Evolutionary conservation across 176 grass and related monocot genomes (phyloP).

Genomic region (Eragrostis curvula): DNA sequence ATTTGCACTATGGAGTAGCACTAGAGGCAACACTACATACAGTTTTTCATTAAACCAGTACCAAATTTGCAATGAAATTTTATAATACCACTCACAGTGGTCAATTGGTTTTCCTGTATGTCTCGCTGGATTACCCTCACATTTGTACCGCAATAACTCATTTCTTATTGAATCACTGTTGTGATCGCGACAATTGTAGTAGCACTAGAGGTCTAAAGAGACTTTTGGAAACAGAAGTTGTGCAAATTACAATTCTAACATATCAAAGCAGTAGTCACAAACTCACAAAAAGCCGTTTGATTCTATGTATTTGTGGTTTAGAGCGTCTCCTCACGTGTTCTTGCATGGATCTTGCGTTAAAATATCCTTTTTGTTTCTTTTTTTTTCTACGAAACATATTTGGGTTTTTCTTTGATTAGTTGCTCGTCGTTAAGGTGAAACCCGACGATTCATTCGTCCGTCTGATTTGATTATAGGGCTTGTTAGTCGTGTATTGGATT

Average conservation of each 20-base stretch:
- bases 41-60: too few relatives aligned
- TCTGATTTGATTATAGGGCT: neutral
- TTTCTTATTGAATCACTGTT: neutral
- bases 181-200: neutral
- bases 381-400: neutral
- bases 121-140: too few relatives aligned
- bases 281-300: too few relatives aligned
- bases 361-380: neutral
- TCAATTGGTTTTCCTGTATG: too few relatives aligned
- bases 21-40: too few relatives aligned
- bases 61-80: too few relatives aligned
- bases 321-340: constrained; percentile 6
- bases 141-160: neutral
- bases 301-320: constrained; percentile 12
- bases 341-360: neutral
- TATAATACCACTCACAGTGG: too few relatives aligned
- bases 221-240: too few relatives aligned
- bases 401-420: neutral
- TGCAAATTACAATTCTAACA: neutral
- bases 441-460: neutral
- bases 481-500: neutral
- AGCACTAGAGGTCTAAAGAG: neutral
- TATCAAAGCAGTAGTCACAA: too few relatives aligned
- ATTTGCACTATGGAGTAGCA: too few relatives aligned
- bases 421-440: neutral